Conservation (phyloP, 140 eudicot species). For the Anethum foeniculum region DNA sequence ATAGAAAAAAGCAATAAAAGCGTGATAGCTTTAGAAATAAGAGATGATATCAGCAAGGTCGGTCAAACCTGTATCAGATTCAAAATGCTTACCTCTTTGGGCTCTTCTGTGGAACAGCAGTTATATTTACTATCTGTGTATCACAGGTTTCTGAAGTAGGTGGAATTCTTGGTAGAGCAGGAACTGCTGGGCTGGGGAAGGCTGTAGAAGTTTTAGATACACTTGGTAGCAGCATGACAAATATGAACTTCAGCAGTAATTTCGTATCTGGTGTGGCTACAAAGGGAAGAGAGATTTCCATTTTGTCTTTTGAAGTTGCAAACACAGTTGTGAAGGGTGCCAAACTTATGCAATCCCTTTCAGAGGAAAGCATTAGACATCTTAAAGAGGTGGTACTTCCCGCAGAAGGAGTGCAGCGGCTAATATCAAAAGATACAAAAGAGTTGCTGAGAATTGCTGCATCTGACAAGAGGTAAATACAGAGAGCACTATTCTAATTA, state of each 20-base stretch:
- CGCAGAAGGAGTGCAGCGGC: slow-evolving; percentile 84
- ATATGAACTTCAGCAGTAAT: slow-evolving; percentile 59
- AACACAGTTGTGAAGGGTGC: slow-evolving; percentile 94
- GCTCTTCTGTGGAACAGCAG: neutral
- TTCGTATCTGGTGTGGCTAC: slow-evolving; percentile 83
- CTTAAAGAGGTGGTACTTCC: slow-evolving; percentile 83
- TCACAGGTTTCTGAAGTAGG: slow-evolving; percentile 90
- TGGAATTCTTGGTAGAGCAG: slow-evolving; percentile 83
- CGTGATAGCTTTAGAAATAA: neutral
- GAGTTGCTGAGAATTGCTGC: slow-evolving; percentile 83
- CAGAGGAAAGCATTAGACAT: slow-evolving; percentile 67
- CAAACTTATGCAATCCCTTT: slow-evolving; percentile 86
- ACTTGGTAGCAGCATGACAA: slow-evolving; percentile 98
- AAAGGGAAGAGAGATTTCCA: slow-evolving; percentile 76
- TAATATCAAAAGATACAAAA: slow-evolving; percentile 79
- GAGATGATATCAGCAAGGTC: neutral
- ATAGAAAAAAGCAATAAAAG: neutral
- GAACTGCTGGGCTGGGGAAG: slow-evolving; percentile 82
- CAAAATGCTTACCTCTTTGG: neutral
- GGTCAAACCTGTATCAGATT: neutral
- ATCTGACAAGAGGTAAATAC: slow-evolving; percentile 73
- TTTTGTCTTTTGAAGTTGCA: slow-evolving; percentile 90
- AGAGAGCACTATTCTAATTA: neutral
- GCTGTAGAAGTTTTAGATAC: slow-evolving; percentile 99
- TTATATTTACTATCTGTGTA: neutral